phyloP scores from a whole-genome alignment of 1,139 yeast genomes.

The Geotrichum phurueaensis region DNA sequence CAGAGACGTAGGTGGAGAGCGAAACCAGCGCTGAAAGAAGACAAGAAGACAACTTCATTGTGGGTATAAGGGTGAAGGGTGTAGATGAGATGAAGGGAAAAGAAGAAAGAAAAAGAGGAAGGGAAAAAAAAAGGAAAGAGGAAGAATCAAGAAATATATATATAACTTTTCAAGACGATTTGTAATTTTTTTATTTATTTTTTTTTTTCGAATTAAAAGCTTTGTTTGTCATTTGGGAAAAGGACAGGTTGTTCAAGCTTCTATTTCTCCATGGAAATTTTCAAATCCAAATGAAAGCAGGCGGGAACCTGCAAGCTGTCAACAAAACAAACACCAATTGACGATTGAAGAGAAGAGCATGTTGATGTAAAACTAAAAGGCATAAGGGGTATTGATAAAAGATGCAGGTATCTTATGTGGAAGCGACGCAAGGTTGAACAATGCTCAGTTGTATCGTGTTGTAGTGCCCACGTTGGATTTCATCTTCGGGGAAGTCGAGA shows the following conservation, averaged over 20 bases:
- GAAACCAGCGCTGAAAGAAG: conserved; percentile 17
- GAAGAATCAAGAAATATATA: neutral
- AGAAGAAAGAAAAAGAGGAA: neutral
- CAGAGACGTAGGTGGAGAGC: conserved; percentile 9
- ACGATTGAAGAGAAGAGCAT: neutral
- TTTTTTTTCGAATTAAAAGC: neutral
- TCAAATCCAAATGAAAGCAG: neutral
- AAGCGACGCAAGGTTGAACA: too few species aligned
- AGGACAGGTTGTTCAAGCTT: neutral
- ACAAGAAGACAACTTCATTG: conserved; percentile 16
- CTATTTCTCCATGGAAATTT: neutral
- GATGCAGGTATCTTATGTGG: too few species aligned
- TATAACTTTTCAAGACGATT: neutral
- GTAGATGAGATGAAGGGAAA: neutral
- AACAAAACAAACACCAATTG: neutral
- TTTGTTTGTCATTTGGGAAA: neutral
- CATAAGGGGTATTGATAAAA: neutral
- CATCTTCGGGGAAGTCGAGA: too few species aligned
- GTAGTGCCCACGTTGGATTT: too few species aligned
- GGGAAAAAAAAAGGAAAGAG: neutral
- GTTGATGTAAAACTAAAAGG: neutral
- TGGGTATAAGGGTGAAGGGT: neutral
- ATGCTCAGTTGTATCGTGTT: too few species aligned
- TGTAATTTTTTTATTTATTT: neutral
- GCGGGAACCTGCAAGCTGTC: neutral